Base-by-base conservation (phyloP, 2,329 filamentous ascomycete species). In the Phoma sp. region DNA sequence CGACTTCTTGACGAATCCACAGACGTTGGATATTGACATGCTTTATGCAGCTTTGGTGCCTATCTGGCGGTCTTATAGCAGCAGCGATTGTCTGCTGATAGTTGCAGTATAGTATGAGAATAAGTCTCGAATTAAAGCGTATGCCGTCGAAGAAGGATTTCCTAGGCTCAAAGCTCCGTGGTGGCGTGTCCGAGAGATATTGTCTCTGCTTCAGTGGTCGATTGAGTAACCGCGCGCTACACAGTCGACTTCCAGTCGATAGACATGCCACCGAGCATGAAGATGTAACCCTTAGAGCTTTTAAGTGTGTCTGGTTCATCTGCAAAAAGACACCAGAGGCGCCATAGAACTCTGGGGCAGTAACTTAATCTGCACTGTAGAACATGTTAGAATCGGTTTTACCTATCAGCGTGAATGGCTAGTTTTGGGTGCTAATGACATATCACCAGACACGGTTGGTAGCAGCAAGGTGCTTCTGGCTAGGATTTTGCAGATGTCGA, bases 271-370 rank as follows among this genome's bases (percentile, higher is more conserved):
- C 18, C 17, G 23, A 60, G 38, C 21, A 59, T 58, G 47, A 57
- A 53, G 3, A 34, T 38, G 21, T 56, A 66, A 17, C 64, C 34
- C 10, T 37, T 26, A 23, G 54, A 56, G 42, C 48, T 57, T 15
- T 50, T 47, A 2, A 47, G 57, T 5, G 38, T 42, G 7, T 26
- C 30, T 3, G 17, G 7, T 21, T 67, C 18, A 23, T 64, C 53
- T 1, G 54, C 53, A 40, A 34, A 67, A 48, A 58, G 11, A 49
- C 55, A 40, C 66, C 60, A 34, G 47, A 42, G 15, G 49, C 45
- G 17, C 50, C 49, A 34, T 28, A 43, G 30, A 63, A 62, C 23
- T 25, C 9, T 9, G 23, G 9, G 23, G n/a, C n/a, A n/a, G n/a
- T n/a, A n/a, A n/a, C n/a, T n/a, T n/a, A n/a, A n/a, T n/a, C n/a